Evolutionary conservation across 2,329 filamentous ascomycete species (phyloP).

Genomic region (Reticulascus tulasneorum): DNA sequence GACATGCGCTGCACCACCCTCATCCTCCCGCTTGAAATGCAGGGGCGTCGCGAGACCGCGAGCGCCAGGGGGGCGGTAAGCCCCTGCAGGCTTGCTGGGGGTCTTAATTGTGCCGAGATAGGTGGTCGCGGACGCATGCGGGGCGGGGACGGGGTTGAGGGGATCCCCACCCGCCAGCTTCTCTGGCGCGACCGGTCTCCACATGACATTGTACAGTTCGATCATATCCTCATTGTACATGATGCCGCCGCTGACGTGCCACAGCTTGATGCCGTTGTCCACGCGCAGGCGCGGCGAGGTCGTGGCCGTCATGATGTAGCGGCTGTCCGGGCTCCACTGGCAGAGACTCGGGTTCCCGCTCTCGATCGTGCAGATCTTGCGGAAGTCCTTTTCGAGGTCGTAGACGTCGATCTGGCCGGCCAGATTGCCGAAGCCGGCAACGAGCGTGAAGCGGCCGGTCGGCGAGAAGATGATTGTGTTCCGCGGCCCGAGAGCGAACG

Average conservation of each 20-base stretch:
- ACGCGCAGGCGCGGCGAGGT: constrained; percentile 92
- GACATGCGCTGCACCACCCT: constrained; percentile 85
- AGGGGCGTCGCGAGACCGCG: constrained; percentile 84
- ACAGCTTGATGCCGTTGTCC: constrained; percentile 93
- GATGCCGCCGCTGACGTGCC: constrained; percentile 82
- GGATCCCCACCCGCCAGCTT: constrained; percentile 63
- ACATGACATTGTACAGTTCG: constrained; percentile 86
- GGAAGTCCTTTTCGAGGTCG: constrained; percentile 89
- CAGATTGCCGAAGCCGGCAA: constrained; percentile 95
- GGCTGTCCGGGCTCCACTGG: constrained; percentile 95
- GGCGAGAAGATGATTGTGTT: constrained; percentile 97
- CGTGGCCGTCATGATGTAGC: constrained; percentile 94
- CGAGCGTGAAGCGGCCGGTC: constrained; percentile 84
- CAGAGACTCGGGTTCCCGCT: constrained; percentile 94
- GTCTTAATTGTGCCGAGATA: constrained; percentile 88
- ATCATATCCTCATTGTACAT: constrained; percentile 96
- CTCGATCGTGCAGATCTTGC: constrained; percentile 90
- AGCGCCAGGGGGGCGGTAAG: constrained; percentile 91
- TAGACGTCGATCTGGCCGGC: constrained; percentile 98
- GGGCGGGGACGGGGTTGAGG: constrained; percentile 66
- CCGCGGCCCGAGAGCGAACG: constrained; percentile 79
- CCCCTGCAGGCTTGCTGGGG: constrained; percentile 93
- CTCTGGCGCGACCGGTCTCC: constrained; percentile 71
- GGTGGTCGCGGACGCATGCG: constrained; percentile 77
- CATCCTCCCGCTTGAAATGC: constrained; percentile 95